Conservation (phyloP, 1,284 basidiomycete genomes). For the Anthracocystis setariae region DNA sequence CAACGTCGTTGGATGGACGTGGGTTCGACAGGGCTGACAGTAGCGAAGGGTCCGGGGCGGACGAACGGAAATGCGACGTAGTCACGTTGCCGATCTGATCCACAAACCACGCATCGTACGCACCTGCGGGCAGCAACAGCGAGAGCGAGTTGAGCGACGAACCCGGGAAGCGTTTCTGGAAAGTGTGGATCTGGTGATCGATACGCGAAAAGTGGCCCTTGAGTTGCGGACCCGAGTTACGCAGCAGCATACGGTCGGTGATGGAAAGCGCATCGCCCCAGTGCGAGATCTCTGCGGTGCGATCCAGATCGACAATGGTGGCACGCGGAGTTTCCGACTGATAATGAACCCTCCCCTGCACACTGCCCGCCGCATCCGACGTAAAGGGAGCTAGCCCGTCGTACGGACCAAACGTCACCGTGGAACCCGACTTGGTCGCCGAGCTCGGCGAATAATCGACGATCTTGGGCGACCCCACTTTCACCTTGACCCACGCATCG, state of each 20-base stretch:
- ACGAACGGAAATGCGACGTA: conserved; percentile 83
- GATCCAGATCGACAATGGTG: conserved; percentile 77
- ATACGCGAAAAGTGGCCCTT: conserved; percentile 96
- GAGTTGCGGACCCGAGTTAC: conserved; percentile 88
- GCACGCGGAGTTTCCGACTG: conserved; percentile 81
- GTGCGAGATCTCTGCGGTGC: conserved; percentile 89
- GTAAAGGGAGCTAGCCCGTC: conserved; percentile 74
- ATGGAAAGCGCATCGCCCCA: conserved; percentile 96
- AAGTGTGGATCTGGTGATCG: conserved; percentile 79
- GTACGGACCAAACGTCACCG: conserved; percentile 88
- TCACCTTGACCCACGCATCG: conserved; percentile 83
- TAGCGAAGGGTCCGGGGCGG: conserved; percentile 58
- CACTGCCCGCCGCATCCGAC: conserved; percentile 56
- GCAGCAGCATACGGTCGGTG: conserved; percentile 83
- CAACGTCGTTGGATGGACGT: not conserved
- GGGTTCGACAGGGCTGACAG: conserved; percentile 3
- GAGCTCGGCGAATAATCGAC: conserved; percentile 67
- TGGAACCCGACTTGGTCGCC: conserved; percentile 79
- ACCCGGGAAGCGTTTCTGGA: conserved; percentile 73
- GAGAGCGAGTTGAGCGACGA: conserved; percentile 79
- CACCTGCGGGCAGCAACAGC: conserved; percentile 70
- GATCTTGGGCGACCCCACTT: conserved; percentile 32
- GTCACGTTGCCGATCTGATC: conserved; percentile 89
- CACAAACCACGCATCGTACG: conserved; percentile 50
- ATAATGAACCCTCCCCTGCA: conserved; percentile 78